Evolutionary conservation across 169 alveolate genomes (phyloP).

Genomic region (Neospora caninum): DNA sequence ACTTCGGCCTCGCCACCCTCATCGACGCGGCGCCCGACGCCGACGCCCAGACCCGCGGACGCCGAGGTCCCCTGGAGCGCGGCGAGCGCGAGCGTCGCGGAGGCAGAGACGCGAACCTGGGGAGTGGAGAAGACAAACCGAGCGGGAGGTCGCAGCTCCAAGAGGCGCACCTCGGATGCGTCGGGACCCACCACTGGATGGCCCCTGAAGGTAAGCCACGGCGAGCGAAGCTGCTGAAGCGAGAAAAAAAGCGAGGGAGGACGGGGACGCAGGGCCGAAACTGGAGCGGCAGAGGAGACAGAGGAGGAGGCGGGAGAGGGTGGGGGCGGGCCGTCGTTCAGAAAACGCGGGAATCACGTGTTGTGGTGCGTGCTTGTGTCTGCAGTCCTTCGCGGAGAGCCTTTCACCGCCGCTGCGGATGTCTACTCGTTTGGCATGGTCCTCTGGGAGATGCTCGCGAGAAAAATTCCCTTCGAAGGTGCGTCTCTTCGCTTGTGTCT

Average conservation of each 20-base stretch:
- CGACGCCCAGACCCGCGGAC: background rate
- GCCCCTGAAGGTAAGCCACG: slow-evolving; percentile 80
- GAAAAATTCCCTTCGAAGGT: slow-evolving; percentile 76
- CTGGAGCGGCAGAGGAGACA: background rate
- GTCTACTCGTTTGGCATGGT: slow-evolving; percentile 85
- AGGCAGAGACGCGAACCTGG: background rate
- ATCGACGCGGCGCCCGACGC: slow-evolving; percentile 52
- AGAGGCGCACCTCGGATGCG: slow-evolving; percentile 73
- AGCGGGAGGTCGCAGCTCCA: slow-evolving; percentile 2
- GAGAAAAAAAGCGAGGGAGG: background rate
- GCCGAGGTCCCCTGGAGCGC: background rate
- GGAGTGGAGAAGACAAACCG: background rate
- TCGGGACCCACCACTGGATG: slow-evolving; percentile 91
- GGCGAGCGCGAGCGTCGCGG: background rate
- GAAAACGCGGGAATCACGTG: too few species aligned
- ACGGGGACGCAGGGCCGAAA: background rate
- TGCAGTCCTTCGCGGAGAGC: slow-evolving; percentile 82
- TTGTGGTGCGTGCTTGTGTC: too few species aligned
- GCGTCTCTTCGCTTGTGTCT: background rate
- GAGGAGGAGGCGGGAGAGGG: background rate
- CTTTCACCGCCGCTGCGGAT: slow-evolving; percentile 81
- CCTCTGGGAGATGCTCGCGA: slow-evolving; percentile 85
- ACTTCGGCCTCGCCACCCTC: slow-evolving; percentile 89
- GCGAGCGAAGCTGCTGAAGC: slow-evolving; percentile 62
- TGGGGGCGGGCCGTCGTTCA: background rate